Evolutionary conservation across 331 rosid genomes (phyloP).

Genomic region (Quercus phellos): DNA sequence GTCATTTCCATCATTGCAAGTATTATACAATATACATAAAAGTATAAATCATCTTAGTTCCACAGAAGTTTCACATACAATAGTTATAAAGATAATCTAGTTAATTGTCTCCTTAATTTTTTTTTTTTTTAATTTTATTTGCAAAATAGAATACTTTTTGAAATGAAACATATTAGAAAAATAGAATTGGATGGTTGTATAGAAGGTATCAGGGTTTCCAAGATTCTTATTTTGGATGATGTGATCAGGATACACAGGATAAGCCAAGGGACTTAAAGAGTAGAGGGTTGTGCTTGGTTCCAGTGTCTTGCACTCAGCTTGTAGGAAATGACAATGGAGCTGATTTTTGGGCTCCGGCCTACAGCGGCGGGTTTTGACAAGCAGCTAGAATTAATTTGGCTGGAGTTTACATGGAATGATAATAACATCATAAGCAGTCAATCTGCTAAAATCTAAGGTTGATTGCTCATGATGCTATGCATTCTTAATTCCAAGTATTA

Average conservation of each 20-base stretch:
- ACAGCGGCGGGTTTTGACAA: conserved; percentile 48
- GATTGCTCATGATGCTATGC: conserved; percentile 76
- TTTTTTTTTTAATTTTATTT: too few relatives aligned
- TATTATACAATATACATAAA: background rate
- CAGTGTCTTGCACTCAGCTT: conserved; percentile 61
- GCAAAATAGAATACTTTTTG: too few relatives aligned
- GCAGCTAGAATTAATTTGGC: background rate
- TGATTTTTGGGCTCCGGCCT: conserved; percentile 76
- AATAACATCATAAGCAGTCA: conserved; percentile 70
- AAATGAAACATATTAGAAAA: background rate
- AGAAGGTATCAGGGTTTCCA: background rate
- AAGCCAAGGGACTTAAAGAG: conserved; percentile 56
- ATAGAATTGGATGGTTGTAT: background rate
- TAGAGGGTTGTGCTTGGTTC: conserved; percentile 78
- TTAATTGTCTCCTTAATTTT: too few relatives aligned
- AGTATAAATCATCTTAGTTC: too few relatives aligned
- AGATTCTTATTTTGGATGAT: background rate
- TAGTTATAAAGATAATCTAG: too few relatives aligned
- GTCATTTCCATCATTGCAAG: conserved; percentile 15
- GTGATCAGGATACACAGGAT: conserved; percentile 27
- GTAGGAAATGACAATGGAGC: conserved; percentile 73
- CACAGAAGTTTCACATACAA: too few relatives aligned
- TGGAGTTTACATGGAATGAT: conserved; percentile 4
- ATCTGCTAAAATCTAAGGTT: conserved; percentile 40
- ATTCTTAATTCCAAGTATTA: conserved; percentile 8